Evolutionary conservation across 345 rosid genomes (phyloP).

Genomic region (Punica granatum): DNA sequence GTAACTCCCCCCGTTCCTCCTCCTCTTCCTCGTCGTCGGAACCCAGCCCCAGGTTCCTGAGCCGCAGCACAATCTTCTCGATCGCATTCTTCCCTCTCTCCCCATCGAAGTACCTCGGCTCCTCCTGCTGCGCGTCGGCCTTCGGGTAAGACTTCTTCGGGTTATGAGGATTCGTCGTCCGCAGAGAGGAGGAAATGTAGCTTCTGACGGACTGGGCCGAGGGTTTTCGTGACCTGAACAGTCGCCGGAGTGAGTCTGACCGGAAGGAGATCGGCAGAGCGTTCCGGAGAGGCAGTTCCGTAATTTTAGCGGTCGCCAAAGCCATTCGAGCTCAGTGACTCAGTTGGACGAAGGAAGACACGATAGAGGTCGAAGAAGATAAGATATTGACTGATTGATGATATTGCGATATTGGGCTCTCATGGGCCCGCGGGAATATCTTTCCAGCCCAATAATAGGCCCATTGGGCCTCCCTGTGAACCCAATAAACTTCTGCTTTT

Average conservation of each 20-base stretch:
- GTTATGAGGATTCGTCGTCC: constrained; percentile 23
- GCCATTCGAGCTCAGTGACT: constrained; percentile 33
- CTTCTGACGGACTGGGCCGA: constrained; percentile 22
- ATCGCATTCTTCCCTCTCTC: constrained; percentile 63
- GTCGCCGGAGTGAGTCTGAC: constrained; percentile 29
- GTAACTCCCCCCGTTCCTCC: constrained; percentile 26
- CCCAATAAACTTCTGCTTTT: background rate
- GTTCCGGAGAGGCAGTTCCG: constrained; percentile 64
- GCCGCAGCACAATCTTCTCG: constrained; percentile 75
- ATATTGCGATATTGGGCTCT: background rate
- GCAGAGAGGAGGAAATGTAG: constrained; percentile 32
- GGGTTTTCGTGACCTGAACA: constrained; percentile 30
- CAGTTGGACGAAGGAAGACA: background rate
- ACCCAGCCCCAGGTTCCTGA: constrained; percentile 72
- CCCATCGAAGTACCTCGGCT: constrained; percentile 18
- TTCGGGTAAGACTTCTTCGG: constrained; percentile 15
- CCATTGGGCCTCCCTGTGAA: background rate
- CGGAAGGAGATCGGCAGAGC: constrained; percentile 42
- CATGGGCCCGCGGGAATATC: background rate
- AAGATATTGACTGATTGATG: background rate
- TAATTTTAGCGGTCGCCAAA: constrained; percentile 37
- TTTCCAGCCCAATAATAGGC: background rate
- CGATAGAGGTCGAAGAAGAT: background rate
- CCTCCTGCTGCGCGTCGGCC: constrained; percentile 12
- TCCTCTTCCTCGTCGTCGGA: constrained; percentile 54